Conservation (phyloP, 2,329 filamentous ascomycete genomes). For the Colletotrichum cuscutae region DNA sequence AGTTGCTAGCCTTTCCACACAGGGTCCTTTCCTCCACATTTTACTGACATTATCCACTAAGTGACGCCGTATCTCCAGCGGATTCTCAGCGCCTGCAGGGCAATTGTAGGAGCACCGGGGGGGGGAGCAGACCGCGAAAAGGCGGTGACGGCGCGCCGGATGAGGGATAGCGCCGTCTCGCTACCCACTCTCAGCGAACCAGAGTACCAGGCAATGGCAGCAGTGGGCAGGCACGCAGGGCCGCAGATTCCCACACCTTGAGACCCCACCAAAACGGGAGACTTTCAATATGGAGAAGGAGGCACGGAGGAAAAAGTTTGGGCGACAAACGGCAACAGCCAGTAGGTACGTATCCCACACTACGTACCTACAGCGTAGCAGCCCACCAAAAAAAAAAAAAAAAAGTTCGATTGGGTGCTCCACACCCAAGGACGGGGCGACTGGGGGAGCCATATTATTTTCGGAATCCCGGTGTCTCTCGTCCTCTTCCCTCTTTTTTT, state of each 20-base stretch:
- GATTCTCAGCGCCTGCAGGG: slow-evolving; percentile 22
- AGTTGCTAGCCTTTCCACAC: slow-evolving; percentile 11
- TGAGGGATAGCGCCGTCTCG: slow-evolving; percentile 3
- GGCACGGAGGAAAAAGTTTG: slow-evolving; percentile 43
- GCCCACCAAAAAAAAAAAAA: neutral
- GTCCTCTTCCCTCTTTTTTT: slow-evolving; percentile 38
- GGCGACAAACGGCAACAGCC: slow-evolving; percentile 38
- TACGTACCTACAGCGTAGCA: neutral
- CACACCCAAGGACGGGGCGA: slow-evolving; percentile 2
- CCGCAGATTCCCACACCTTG: slow-evolving; percentile 1
- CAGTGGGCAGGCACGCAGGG: too few species aligned
- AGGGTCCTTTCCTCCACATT: slow-evolving; percentile 24
- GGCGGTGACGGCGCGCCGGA: slow-evolving; percentile 32
- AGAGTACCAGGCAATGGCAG: slow-evolving; percentile 28
- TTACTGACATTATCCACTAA: slow-evolving; percentile 10
- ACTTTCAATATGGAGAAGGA: neutral
- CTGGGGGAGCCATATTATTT: slow-evolving; percentile 32
- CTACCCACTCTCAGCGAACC: slow-evolving; percentile 25
- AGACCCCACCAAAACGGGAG: slow-evolving; percentile 15
- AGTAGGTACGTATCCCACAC: neutral
- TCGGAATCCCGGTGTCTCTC: slow-evolving; percentile 39
- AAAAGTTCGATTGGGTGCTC: slow-evolving; percentile 30
- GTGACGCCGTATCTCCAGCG: slow-evolving; percentile 25
- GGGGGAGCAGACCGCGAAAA: slow-evolving; percentile 22
- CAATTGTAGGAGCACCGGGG: slow-evolving; percentile 15